These are phyloP conservation scores for Colletotrichum magnum DNA, from an alignment of 2,329 filamentous ascomycete species.

Conservation along the genomic window DNA sequence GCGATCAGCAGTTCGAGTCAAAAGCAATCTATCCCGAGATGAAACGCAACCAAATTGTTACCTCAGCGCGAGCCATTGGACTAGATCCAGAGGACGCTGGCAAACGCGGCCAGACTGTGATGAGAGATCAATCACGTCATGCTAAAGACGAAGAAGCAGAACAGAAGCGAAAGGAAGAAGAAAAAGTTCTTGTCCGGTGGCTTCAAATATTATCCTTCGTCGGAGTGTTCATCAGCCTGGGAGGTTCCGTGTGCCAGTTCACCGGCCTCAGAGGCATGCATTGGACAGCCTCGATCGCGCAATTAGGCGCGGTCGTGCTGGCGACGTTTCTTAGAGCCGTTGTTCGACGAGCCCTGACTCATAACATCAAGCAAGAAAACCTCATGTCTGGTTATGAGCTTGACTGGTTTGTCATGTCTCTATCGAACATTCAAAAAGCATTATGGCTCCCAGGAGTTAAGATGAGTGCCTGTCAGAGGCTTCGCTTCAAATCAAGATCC, in stretches of 20 bases:
- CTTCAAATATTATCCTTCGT: not conserved
- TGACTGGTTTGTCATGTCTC: not conserved
- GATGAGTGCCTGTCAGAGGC: too few species aligned
- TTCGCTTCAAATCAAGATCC: too few species aligned
- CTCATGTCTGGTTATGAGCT: not conserved
- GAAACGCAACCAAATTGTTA: not conserved
- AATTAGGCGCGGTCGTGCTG: not conserved
- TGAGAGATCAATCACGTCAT: too few species aligned
- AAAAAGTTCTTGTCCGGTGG: not conserved
- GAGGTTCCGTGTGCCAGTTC: not conserved
- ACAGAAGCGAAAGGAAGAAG: too few species aligned
- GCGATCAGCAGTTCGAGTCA: not conserved
- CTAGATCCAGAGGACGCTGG: too few species aligned
- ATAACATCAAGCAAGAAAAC: too few species aligned
- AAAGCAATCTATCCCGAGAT: not conserved
- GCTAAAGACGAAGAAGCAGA: too few species aligned
- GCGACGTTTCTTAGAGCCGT: not conserved
- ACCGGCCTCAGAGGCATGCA: not conserved
- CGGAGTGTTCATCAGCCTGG: not conserved
- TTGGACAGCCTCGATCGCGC: not conserved
- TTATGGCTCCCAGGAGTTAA: not conserved
- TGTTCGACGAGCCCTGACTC: not conserved
- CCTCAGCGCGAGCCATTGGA: not conserved
- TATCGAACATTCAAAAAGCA: not conserved
- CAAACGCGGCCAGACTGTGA: too few species aligned